Evolutionary conservation across 257 asterid genomes (phyloP).

Genomic region (Solanum ossicruentum): DNA sequence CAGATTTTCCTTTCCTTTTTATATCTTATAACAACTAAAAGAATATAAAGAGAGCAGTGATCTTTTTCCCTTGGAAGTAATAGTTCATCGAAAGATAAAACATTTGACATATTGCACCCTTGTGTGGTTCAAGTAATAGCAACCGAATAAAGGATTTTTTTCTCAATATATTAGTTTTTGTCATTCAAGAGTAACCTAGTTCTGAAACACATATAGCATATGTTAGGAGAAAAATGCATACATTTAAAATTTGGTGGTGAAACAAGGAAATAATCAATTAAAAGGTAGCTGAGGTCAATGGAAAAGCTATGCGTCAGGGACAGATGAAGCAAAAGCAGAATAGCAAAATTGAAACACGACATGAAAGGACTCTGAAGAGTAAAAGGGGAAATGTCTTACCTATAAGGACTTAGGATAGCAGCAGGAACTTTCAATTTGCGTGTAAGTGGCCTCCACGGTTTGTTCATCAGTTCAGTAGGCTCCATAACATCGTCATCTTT

Average conservation of each 20-base stretch:
- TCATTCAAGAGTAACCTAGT: not conserved
- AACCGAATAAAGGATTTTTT: not conserved
- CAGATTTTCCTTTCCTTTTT: not conserved
- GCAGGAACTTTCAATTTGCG: slow-evolving; percentile 65
- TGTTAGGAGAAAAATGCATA: not conserved
- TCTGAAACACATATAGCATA: not conserved
- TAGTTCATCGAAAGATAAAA: not conserved
- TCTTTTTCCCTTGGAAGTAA: not conserved
- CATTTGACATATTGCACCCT: not conserved
- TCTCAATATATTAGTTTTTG: not conserved
- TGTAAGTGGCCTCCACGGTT: slow-evolving; percentile 82
- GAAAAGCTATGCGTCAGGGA: not conserved
- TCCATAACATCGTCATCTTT: slow-evolving; percentile 27
- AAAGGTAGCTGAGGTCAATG: not conserved
- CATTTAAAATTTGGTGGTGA: not conserved
- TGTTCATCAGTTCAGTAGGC: slow-evolving; percentile 35
- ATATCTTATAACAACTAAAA: not conserved
- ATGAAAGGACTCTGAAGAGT: not conserved
- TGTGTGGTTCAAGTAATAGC: not conserved
- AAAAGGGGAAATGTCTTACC: slow-evolving; percentile 17
- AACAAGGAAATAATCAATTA: not conserved
- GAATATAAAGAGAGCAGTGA: not conserved
- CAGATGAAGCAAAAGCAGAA: not conserved
- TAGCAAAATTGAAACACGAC: not conserved
- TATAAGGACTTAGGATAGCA: slow-evolving; percentile 64